Base-by-base conservation (phyloP, 495 filamentous ascomycete species). In the Trichoderma erinaceum region DNA sequence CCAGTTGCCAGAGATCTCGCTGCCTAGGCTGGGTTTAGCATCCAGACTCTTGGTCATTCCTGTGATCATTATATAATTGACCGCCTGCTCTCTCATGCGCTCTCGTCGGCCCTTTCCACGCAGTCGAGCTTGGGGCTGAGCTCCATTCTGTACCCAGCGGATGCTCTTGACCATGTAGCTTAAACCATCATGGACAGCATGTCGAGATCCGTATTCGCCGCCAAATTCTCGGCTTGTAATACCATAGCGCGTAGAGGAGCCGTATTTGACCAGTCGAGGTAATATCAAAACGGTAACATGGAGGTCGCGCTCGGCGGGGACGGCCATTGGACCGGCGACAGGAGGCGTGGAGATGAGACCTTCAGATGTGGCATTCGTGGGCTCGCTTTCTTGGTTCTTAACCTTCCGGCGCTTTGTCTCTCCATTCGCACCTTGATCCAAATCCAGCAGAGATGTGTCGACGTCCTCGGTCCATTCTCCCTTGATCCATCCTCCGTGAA, bases 401-500 rank as follows among this genome's bases (percentile, higher is more conserved):
- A 63, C 32, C 15, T 69, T 68, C 6, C 41, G 27, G 4, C 64
- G 73, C 32, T 73, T 74, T 46, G 73, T 64, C 16, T 72, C 71
- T 1, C 71, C 71, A 7, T 71, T 66, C 56, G 65, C 58, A 11
- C 76, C 71, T 44, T 81, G 82, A 69, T 85, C 82, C 35, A 94
- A 77, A 50, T 90, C 90, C 3, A 94, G 81, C 76, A 94, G 79
- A 23, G 82, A 81, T 13, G 81, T 75, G 66, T 86, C 82, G 3
- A 94, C 87, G 50, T 91, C 90, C 0, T 90, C 86, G 21, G 86
- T 84, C 89, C 92, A 96, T 69, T 90, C 91, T 32, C 94, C 95
- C 12, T 90, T 87, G 68, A 99, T 89, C 85, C 90, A 97, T 11
- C 96, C 96, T 16, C 88, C 86, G 76, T 99, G 95, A 68, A 98